Conservation (phyloP, 345 rosid species). For the Luvunga scandens region DNA sequence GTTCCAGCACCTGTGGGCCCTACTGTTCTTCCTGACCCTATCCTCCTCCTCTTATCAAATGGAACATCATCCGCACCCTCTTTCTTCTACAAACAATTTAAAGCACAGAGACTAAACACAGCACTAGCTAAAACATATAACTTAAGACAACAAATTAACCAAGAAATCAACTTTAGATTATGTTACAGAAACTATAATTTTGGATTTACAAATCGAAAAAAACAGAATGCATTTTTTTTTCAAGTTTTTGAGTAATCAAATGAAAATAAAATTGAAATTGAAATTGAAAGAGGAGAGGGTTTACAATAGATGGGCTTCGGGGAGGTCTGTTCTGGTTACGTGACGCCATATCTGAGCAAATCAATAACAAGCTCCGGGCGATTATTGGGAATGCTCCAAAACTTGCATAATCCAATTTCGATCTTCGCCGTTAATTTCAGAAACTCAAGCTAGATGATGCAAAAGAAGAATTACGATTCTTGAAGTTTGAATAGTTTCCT, state of each 20-base stretch:
- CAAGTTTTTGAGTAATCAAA: background rate
- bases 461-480: background rate
- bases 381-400: background rate
- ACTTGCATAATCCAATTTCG: background rate
- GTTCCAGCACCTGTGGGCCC: constrained; percentile 33
- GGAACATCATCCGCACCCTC: constrained; percentile 46
- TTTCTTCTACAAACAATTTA: constrained; percentile 43
- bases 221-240: background rate
- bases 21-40: constrained; percentile 39
- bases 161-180: background rate
- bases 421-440: constrained; percentile 10
- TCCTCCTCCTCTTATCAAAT: constrained; percentile 62
- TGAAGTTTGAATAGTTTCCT: background rate
- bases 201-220: background rate
- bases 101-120: background rate
- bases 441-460: background rate
- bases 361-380: background rate
- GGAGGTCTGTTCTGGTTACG: constrained; percentile 84
- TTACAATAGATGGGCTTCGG: constrained; percentile 64
- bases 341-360: constrained; percentile 42
- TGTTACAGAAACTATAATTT: background rate
- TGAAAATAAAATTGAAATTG: background rate
- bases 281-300: background rate
- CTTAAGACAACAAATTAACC: background rate
- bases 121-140: background rate